Conservation (phyloP, 2,329 filamentous ascomycete genomes). For the Exophiala phaeomuriformis region DNA sequence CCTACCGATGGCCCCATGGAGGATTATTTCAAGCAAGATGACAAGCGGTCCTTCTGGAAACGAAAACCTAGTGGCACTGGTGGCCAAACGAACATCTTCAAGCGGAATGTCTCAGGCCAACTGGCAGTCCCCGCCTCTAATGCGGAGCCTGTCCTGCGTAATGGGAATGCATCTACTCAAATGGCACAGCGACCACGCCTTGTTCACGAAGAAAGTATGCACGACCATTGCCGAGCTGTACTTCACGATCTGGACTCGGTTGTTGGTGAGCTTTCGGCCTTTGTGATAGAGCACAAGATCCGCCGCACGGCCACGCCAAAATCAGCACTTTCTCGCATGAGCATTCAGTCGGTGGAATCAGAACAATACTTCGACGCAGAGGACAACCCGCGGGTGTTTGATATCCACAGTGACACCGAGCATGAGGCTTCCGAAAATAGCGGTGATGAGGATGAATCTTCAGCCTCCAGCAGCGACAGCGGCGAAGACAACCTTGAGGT, state of each 20-base stretch:
- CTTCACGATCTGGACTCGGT: conserved; percentile 77
- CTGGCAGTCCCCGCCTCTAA: conserved; percentile 43
- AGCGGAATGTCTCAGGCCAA: conserved; percentile 48
- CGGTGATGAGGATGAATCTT: conserved; percentile 48
- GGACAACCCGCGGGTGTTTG: conserved; percentile 61
- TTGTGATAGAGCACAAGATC: conserved; percentile 73
- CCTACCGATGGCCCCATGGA: conserved; percentile 32
- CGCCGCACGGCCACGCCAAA: conserved; percentile 54
- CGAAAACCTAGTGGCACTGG: conserved; percentile 61
- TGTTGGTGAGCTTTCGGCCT: conserved; percentile 68
- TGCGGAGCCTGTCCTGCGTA: conserved; percentile 24
- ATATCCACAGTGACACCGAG: conserved; percentile 64
- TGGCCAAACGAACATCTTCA: conserved; percentile 37
- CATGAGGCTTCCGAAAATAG: conserved; percentile 50
- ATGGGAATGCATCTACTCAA: conserved; percentile 15
- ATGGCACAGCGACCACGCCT: conserved; percentile 1
- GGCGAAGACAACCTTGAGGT: conserved; percentile 40
- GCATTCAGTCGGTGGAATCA: conserved; percentile 71
- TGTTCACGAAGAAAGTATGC: conserved; percentile 56
- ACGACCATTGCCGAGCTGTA: conserved; percentile 78
- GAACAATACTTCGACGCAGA: conserved; percentile 96
- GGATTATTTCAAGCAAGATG: conserved; percentile 36
- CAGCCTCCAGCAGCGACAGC: conserved; percentile 56
- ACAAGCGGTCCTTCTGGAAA: conserved; percentile 83
- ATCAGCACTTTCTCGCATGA: conserved; percentile 53